A percentile compares a stretch with the other conserved stretches of the same genome.
These are phyloP conservation scores for Sugiyamaella xylanicola DNA, from an alignment of 1,139 yeast genomes.

Conservation along the genomic window DNA sequence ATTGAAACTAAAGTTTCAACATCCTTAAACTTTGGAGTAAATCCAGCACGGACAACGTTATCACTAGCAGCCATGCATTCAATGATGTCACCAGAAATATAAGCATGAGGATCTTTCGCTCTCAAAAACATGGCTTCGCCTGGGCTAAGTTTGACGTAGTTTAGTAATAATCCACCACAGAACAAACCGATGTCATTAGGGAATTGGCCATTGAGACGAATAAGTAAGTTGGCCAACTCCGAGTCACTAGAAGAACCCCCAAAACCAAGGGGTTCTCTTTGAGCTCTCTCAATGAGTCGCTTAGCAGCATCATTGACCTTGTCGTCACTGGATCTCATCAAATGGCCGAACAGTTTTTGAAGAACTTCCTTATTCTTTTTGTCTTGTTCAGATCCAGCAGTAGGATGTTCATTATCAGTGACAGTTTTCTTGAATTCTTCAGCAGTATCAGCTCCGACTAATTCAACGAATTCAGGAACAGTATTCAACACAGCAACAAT, in stretches of 20 bases:
- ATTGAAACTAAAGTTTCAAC: constrained; percentile 83
- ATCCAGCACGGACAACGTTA: constrained; percentile 97
- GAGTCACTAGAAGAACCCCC: constrained; percentile 44
- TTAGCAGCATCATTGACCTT: constrained; percentile 58
- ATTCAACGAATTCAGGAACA: constrained; percentile 71
- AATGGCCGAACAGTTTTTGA: constrained; percentile 72
- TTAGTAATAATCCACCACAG: constrained; percentile 90
- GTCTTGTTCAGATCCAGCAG: constrained; percentile 47
- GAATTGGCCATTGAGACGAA: constrained; percentile 79
- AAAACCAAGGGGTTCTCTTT: constrained; percentile 40
- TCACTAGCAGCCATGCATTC: constrained; percentile 99
- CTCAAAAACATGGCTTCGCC: constrained; percentile 97
- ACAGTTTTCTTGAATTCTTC: constrained; percentile 51
- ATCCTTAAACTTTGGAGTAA: constrained; percentile 97
- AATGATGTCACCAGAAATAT: constrained; percentile 92
- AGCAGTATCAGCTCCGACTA: constrained; percentile 66
- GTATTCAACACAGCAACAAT: constrained; percentile 65
- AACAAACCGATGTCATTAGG: constrained; percentile 93
- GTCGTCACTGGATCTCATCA: constrained; percentile 75
- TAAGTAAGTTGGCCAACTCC: constrained; percentile 68
- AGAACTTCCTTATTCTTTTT: constrained; percentile 60
- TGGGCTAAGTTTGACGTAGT: constrained; percentile 77
- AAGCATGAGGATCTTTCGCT: constrained; percentile 98
- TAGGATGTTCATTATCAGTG: constrained; percentile 50
- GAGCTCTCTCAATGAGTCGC: constrained; percentile 63